A percentile compares a stretch with the other conserved stretches of the same genome.
Evolutionary conservation across 768 basidiomycete genomes (phyloP).

Genomic region (Pleurotus giganteus): DNA sequence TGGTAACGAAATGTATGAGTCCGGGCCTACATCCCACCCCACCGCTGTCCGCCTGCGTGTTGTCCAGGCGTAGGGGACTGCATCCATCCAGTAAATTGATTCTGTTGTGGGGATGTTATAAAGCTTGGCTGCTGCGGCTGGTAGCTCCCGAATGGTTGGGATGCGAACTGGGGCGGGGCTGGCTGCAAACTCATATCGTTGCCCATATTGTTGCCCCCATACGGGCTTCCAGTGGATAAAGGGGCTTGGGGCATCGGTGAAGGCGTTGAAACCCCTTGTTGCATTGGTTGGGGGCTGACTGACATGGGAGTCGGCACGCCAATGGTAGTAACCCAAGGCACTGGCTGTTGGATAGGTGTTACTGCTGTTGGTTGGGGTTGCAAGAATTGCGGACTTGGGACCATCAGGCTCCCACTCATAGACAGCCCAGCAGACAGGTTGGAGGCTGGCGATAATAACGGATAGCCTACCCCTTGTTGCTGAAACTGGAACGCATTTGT

Average conservation of each 20-base stretch:
- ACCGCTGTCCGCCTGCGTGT: constrained; percentile 28
- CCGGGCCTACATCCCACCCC: constrained; percentile 35
- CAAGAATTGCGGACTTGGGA: constrained; percentile 9
- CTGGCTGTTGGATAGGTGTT: constrained; percentile 2
- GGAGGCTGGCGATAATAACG: background rate
- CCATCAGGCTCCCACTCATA: background rate
- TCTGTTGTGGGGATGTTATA: constrained; percentile 29
- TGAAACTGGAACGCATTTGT: constrained; percentile 1
- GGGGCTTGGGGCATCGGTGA: constrained; percentile 2
- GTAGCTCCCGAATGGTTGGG: constrained; percentile 15
- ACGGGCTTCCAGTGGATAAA: background rate
- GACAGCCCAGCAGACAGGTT: constrained; percentile 1
- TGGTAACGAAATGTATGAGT: background rate
- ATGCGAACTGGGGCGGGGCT: constrained; percentile 28
- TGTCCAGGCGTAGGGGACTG: constrained; percentile 21
- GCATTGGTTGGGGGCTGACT: background rate
- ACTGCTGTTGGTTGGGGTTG: constrained; percentile 11
- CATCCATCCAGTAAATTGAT: constrained; percentile 21
- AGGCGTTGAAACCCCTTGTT: background rate
- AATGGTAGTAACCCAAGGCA: background rate
- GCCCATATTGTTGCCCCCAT: constrained; percentile 7
- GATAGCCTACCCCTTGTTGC: background rate
- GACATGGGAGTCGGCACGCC: constrained; percentile 6
- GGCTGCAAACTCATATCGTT: constrained; percentile 29
- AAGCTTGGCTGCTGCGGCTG: constrained; percentile 22